Evolutionary conservation across 2,329 filamentous ascomycete species (phyloP), one percentile per base, ranked within the genome.

Genomic region (Claviceps maximensis): DNA sequence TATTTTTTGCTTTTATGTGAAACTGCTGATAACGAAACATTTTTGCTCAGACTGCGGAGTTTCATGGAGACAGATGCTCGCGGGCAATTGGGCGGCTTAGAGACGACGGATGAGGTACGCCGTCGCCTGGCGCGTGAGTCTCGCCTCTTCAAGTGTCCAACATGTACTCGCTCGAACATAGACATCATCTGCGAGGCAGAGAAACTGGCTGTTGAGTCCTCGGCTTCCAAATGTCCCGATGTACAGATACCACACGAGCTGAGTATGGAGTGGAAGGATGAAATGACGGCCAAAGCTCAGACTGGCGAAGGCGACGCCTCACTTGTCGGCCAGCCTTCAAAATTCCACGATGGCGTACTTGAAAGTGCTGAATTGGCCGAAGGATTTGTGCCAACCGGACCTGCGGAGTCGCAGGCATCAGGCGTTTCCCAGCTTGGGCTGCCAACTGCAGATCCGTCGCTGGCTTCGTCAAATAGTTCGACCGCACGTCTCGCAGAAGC

Each of bases 1-100:
- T n/a, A n/a, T n/a, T n/a, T n/a, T n/a, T n/a, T n/a, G n/a, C n/a
- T n/a, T n/a, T 19, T 2, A 9, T 21, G 19, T 6, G 19, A 42
- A 31, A 27, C 4, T 8, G 29, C 50, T 57, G 47, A 56, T 40
- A 46, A 33, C 48, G 25, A n/a, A 36, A 7, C 25, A n/a, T 19
- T 31, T 27, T n/a, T 29, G 25, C 41, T 38, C 45, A 73, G 71
- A 15, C 80, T 97, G 49, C 74, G 93, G 52, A 86, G 81, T 60
- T 96, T 96, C 68, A 97, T 98, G 89, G 89, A 94, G 66, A 90
- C 86, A 3, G 87, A 91, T 60, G 83, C 87, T 9, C 82, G 80
- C 60, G 93, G 93, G 1, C 93, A 97, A 72, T 74, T 98, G 1
- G 93, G 93, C 13, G 93, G 93, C 0, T 74, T 97, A 61, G 90